Evolutionary conservation across 306 rosid genomes (phyloP).

Genomic region (Cicer arietinum): DNA sequence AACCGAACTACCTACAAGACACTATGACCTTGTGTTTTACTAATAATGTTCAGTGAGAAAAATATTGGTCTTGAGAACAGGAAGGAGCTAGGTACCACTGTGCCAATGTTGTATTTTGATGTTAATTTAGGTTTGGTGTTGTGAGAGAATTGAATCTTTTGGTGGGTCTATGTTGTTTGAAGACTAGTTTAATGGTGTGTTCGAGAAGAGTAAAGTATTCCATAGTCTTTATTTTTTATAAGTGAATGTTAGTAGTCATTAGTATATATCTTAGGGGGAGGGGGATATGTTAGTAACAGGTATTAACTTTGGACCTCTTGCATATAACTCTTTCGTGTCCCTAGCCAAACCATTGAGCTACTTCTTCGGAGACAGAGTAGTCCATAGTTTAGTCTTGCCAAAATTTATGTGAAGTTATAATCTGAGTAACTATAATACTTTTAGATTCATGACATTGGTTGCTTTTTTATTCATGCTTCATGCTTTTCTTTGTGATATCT

Average conservation of each 20-base stretch:
- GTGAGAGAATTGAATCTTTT: background rate
- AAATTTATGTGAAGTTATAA: background rate
- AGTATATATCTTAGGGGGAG: too few relatives aligned
- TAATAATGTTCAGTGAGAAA: background rate
- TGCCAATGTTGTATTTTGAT: background rate
- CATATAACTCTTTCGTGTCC: too few relatives aligned
- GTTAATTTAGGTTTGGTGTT: background rate
- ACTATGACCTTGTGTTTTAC: background rate
- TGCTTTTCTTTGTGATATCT: background rate
- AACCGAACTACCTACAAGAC: too few relatives aligned
- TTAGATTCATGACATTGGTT: background rate
- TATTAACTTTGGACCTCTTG: too few relatives aligned
- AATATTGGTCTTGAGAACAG: background rate
- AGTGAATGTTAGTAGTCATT: too few relatives aligned
- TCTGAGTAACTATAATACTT: background rate
- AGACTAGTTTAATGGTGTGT: constrained; percentile 1
- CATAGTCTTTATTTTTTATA: background rate
- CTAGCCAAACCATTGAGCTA: too few relatives aligned
- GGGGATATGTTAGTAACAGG: too few relatives aligned
- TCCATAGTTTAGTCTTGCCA: background rate
- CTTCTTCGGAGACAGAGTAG: background rate
- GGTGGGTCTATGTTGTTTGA: background rate
- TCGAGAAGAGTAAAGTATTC: constrained; percentile 11
- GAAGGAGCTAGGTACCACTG: background rate
- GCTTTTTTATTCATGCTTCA: background rate